Percentiles rank a stretch among this genome's conserved stretches.
phyloP scores from a whole-genome alignment of 352 stramenopile species.

The Phytophthora constricta region DNA sequence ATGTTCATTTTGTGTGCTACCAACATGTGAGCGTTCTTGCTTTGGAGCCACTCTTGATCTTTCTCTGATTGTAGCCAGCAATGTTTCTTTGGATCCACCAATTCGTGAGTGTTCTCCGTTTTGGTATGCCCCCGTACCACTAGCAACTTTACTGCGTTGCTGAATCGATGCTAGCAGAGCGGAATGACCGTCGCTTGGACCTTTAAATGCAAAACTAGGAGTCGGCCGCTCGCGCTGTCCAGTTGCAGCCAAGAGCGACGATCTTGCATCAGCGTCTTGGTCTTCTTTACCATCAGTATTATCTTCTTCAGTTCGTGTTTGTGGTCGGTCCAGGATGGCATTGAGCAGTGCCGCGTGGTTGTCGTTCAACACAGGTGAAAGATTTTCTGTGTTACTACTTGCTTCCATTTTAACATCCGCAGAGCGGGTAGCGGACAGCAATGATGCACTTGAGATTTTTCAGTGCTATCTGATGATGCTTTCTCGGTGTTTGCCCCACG shows the following conservation, averaged over 20 bases:
- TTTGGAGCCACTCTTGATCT: constrained; percentile 12
- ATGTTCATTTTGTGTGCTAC: constrained; percentile 10
- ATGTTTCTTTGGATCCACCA: constrained; percentile 23
- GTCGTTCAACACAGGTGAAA: not conserved
- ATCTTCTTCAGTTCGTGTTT: not conserved
- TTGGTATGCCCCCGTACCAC: not conserved
- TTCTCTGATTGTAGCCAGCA: constrained; percentile 43
- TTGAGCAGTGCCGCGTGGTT: constrained; percentile 1
- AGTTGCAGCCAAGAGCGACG: constrained; percentile 24
- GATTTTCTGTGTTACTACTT: not conserved
- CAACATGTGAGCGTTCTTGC: not conserved
- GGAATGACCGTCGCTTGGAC: not conserved
- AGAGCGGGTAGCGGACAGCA: constrained; percentile 5
- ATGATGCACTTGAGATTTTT: not conserved
- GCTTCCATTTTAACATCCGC: not conserved
- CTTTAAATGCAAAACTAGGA: not conserved
- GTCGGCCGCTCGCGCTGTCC: constrained; percentile 13
- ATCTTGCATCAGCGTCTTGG: constrained; percentile 10
- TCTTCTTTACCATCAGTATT: not conserved
- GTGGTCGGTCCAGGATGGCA: constrained; percentile 3
- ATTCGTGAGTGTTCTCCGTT: not conserved
- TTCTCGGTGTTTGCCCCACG: not conserved
- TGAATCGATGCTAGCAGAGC: constrained; percentile 25
- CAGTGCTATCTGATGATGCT: not conserved
- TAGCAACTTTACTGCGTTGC: not conserved